phyloP scores from a whole-genome alignment of 345 rosid genomes.

The Murraya paniculata region DNA sequence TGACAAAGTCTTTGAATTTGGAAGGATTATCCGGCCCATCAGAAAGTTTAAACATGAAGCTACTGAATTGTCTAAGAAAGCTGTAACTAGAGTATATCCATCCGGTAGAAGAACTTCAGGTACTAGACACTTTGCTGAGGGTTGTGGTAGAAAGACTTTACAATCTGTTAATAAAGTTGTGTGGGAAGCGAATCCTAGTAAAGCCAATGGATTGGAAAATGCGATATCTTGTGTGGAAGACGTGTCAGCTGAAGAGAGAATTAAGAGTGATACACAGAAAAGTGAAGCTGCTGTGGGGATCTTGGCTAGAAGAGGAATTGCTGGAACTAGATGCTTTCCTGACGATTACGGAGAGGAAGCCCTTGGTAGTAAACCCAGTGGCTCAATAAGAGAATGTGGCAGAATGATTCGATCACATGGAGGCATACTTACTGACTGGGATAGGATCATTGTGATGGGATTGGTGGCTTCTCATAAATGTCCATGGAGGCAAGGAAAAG shows the following conservation, averaged over 20 bases:
- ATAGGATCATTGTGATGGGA: neutral
- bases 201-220: neutral
- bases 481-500: neutral
- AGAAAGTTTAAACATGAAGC: neutral
- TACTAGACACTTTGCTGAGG: slow-evolving; percentile 17
- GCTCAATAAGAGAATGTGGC: neutral
- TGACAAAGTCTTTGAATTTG: neutral
- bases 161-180: neutral
- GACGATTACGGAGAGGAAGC: slow-evolving; percentile 4
- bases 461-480: neutral
- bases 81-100: neutral
- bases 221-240: neutral
- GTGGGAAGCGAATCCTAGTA: neutral
- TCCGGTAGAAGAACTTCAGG: slow-evolving; percentile 10
- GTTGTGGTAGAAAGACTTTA: slow-evolving; percentile 11
- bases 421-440: neutral
- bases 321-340: slow-evolving; percentile 20
- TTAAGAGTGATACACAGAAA: neutral
- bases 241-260: neutral
- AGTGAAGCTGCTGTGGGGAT: neutral
- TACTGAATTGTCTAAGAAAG: neutral
- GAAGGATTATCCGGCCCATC: neutral
- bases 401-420: neutral
- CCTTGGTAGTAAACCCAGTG: neutral
- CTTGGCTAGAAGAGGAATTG: slow-evolving; percentile 2